A percentile compares a stretch with the other conserved stretches of the same genome.
These are phyloP conservation scores for Ceratocystiopsis sp. DNA, from an alignment of 2,329 filamentous ascomycete species.

Conservation along the genomic window DNA sequence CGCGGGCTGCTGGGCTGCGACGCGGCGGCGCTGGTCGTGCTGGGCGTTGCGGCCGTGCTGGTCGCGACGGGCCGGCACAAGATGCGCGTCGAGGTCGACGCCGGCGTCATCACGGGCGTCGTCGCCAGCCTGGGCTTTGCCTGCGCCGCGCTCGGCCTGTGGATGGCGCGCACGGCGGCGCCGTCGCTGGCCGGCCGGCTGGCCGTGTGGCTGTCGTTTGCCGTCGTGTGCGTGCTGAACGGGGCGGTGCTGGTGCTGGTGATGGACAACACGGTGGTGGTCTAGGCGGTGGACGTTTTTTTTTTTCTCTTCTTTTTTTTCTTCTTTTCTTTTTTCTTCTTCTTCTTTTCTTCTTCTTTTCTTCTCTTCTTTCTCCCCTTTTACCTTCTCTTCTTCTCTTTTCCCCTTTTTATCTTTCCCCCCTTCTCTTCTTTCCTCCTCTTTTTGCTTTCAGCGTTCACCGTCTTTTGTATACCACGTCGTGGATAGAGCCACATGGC, in stretches of 20 bases:
- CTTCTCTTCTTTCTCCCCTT: too few relatives aligned
- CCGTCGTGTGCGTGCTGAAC: slow-evolving; percentile 28
- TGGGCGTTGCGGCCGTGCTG: slow-evolving; percentile 47
- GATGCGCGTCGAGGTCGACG: slow-evolving; percentile 54
- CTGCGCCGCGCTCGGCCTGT: slow-evolving; percentile 41
- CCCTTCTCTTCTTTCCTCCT: too few relatives aligned
- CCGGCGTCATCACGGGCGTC: slow-evolving; percentile 52
- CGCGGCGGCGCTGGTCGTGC: slow-evolving; percentile 41
- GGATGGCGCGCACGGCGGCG: slow-evolving; percentile 32
- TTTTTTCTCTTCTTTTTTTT: background rate
- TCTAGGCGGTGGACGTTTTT: background rate
- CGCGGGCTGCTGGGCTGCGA: slow-evolving; percentile 37
- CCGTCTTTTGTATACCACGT: too few relatives aligned
- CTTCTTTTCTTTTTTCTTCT: background rate
- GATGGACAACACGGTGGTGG: slow-evolving; percentile 18
- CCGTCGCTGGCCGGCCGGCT: slow-evolving; percentile 26
- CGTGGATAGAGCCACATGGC: too few relatives aligned
- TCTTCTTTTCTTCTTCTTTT: background rate
- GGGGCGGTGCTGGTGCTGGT: slow-evolving; percentile 36
- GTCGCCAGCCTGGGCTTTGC: slow-evolving; percentile 48
- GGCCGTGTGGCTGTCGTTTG: slow-evolving; percentile 26
- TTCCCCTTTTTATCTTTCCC: too few relatives aligned
- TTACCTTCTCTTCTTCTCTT: background rate
- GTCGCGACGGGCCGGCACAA: slow-evolving; percentile 51
- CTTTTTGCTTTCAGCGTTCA: too few relatives aligned